Evolutionary conservation across 768 basidiomycete species (phyloP).

Genomic region (Boletellus emodensis): DNA sequence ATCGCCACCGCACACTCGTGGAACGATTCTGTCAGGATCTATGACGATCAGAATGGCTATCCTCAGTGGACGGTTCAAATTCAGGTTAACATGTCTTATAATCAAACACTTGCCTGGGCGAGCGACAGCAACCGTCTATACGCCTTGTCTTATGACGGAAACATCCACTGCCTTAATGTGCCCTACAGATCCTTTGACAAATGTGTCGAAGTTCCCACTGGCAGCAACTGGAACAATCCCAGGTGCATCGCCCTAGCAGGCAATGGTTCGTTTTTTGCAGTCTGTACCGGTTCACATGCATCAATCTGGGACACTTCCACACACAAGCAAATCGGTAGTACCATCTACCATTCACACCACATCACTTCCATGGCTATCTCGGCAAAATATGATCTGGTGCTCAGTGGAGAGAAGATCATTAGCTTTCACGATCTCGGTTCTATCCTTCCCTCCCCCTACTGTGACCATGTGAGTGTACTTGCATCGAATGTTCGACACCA

Average conservation of each 20-base stretch:
- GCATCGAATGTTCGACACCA: neutral
- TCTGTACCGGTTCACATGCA: neutral
- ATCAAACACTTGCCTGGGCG: neutral
- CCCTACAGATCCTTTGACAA: neutral
- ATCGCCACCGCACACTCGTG: neutral
- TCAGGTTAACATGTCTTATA: neutral
- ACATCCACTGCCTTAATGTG: neutral
- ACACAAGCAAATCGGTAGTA: no score
- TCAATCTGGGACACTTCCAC: no score
- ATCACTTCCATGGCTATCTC: neutral
- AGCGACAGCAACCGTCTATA: constrained; percentile 1
- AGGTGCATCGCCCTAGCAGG: neutral
- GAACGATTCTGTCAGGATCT: neutral
- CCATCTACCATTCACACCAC: neutral
- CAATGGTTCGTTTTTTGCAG: neutral
- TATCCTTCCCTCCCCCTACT: neutral
- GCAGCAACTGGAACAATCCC: neutral
- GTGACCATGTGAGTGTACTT: neutral
- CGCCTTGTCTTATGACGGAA: neutral
- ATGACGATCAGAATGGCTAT: neutral
- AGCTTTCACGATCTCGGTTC: neutral
- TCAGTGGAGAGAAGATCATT: neutral
- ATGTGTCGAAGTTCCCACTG: neutral
- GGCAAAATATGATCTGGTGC: neutral
- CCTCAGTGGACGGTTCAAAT: neutral